Conservation (phyloP, 164 flowering plant genomes). For the Liriodendron chinense region DNA sequence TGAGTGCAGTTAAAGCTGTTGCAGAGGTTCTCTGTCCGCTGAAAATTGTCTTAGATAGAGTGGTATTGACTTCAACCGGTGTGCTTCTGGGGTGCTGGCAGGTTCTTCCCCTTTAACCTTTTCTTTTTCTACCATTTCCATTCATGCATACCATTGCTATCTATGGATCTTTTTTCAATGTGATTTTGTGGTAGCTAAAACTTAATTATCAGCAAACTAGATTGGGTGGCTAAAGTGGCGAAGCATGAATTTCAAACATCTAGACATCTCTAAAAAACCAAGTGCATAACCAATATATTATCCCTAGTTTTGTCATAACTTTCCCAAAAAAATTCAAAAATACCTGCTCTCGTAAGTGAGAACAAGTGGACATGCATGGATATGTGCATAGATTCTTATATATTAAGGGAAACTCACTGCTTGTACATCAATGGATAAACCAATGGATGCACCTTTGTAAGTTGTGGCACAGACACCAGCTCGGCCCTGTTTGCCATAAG, state of each 20-base stretch:
- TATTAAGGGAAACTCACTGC: background rate
- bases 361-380: background rate
- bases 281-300: background rate
- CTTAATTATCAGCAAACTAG: background rate
- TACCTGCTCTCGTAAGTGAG: background rate
- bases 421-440: no score
- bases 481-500: no score
- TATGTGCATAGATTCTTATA: background rate
- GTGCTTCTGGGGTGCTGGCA: constrained; percentile 99
- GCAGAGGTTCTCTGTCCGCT: constrained; percentile 59
- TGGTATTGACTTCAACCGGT: constrained; percentile 92
- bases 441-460: no score
- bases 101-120: constrained; percentile 33
- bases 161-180: background rate
- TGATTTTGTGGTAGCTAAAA: background rate
- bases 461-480: no score
- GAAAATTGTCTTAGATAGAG: constrained; percentile 72
- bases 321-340: no score
- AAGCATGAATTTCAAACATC: no score
- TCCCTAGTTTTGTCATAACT: background rate
- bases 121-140: background rate
- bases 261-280: background rate
- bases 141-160: background rate
- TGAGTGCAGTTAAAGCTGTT: constrained; percentile 60
- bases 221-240: background rate